phyloP scores from a whole-genome alignment of 306 rosid species.

The Cucumis sativus region DNA sequence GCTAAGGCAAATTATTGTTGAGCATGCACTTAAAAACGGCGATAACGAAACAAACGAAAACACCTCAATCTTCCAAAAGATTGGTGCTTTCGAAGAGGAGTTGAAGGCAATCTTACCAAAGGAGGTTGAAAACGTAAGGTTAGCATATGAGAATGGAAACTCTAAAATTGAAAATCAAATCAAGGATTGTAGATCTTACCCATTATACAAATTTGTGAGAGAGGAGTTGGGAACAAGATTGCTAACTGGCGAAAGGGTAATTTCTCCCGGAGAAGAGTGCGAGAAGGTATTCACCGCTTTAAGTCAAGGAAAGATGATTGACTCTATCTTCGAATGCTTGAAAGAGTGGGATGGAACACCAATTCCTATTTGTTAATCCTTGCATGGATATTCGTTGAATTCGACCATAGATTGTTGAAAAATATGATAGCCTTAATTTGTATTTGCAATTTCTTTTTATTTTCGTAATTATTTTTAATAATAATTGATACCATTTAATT shows the following conservation, averaged over 20 bases:
- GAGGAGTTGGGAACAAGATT: not conserved
- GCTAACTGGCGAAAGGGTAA: not conserved
- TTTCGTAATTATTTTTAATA: too few relatives aligned
- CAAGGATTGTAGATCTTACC: not conserved
- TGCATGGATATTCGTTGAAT: not conserved
- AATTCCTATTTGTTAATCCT: too few relatives aligned
- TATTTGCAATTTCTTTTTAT: too few relatives aligned
- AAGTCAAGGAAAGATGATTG: not conserved
- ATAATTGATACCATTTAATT: too few relatives aligned
- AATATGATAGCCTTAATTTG: too few relatives aligned
- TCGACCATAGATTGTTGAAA: too few relatives aligned
- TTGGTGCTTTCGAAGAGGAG: not conserved
- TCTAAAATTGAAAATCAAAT: not conserved
- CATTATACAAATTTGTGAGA: not conserved
- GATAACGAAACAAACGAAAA: not conserved
- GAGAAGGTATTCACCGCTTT: not conserved
- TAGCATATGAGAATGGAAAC: not conserved
- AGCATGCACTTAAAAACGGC: not conserved
- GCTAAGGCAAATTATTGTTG: not conserved
- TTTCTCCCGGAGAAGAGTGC: not conserved
- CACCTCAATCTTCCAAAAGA: not conserved
- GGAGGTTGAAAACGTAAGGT: not conserved
- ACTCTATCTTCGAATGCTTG: not conserved
- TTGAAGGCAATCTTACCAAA: not conserved
- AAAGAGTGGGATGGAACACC: not conserved